Percentiles rank a stretch among this genome's conserved stretches.
Conservation (phyloP, 345 rosid genomes). For the Arabis hirsuta region DNA sequence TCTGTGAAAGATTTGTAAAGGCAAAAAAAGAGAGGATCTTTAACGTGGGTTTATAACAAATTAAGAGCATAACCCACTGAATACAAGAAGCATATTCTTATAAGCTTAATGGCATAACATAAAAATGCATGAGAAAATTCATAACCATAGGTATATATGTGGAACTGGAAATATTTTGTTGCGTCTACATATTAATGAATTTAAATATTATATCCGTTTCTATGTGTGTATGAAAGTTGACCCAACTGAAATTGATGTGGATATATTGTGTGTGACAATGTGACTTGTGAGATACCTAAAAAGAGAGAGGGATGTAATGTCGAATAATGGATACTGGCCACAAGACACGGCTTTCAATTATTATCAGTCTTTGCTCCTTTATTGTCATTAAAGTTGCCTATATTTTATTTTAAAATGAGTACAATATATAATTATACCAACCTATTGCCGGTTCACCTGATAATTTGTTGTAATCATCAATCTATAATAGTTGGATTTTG, state of each 20-base stretch:
- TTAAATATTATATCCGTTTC: not conserved
- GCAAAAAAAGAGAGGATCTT: too few species aligned
- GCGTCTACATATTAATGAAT: constrained; percentile 8
- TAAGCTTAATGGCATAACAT: not conserved
- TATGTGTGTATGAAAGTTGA: constrained; percentile 36
- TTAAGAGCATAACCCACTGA: too few species aligned
- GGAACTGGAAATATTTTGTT: constrained; percentile 11
- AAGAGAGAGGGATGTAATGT: constrained; percentile 32
- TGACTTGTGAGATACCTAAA: constrained; percentile 39
- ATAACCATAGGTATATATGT: not conserved
- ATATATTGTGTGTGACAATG: constrained; percentile 33
- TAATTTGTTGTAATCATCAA: constrained; percentile 27
- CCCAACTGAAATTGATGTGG: constrained; percentile 16
- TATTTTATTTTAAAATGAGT: not conserved
- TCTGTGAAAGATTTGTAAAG: too few species aligned
- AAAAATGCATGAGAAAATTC: constrained; percentile 2
- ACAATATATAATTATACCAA: constrained; percentile 28
- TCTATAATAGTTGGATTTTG: constrained; percentile 21
- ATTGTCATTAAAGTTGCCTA: constrained; percentile 28
- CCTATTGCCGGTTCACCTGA: constrained; percentile 37
- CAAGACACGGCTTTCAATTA: constrained; percentile 38
- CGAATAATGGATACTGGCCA: constrained; percentile 41
- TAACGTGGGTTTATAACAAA: too few species aligned
- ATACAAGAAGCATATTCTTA: not conserved
- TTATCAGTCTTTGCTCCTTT: constrained; percentile 30